These are phyloP conservation scores for Neopestalotiopsis clavispora DNA, from an alignment of 2,329 filamentous ascomycete genomes.

Conservation along the genomic window DNA sequence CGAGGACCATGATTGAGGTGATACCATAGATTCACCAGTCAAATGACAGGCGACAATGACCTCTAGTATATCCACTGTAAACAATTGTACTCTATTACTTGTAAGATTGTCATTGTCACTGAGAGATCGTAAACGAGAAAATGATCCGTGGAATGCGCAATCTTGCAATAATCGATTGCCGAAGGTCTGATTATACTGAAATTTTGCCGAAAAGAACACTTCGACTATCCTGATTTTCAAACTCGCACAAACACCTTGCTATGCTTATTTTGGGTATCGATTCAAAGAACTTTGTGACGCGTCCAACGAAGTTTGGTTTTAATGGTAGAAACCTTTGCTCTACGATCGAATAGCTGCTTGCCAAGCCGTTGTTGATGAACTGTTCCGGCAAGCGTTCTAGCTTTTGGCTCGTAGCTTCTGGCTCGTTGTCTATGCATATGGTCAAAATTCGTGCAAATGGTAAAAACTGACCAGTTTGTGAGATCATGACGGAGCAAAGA, in stretches of 20 bases:
- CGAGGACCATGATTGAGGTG: neutral
- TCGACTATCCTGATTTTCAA: neutral
- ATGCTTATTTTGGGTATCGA: neutral
- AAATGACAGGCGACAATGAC: neutral
- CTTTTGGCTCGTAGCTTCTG: too few species aligned
- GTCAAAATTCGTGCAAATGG: too few species aligned
- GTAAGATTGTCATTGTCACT: neutral
- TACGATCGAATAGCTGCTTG: neutral
- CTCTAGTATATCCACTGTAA: constrained; percentile 12
- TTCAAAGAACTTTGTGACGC: neutral
- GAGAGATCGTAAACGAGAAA: neutral
- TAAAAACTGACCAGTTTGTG: too few species aligned
- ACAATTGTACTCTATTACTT: constrained; percentile 11
- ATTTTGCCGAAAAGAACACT: neutral
- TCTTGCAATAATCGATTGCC: neutral
- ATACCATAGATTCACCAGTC: neutral
- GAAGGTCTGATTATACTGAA: neutral
- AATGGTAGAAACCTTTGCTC: neutral
- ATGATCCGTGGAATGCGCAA: neutral
- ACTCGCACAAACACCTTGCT: neutral
- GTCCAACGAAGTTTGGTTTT: neutral
- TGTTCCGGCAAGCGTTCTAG: too few species aligned
- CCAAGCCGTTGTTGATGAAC: too few species aligned
- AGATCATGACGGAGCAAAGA: too few species aligned
- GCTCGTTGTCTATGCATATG: too few species aligned